Base-by-base conservation (phyloP, 2,329 filamentous ascomycete species). In the Colletotrichum gigasporum region DNA sequence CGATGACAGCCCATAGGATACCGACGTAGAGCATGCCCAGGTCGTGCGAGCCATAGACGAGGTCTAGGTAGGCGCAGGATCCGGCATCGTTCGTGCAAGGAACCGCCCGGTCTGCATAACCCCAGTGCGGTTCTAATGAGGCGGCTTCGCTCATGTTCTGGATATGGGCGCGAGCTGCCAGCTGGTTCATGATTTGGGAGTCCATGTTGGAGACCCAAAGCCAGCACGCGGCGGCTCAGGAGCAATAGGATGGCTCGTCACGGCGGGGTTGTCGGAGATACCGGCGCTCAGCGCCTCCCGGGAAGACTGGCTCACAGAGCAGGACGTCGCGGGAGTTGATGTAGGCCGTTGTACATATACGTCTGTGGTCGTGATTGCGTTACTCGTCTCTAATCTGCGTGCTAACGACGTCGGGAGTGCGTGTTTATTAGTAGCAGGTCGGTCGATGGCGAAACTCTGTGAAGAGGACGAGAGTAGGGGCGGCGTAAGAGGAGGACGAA, bases 1-100 rank as follows among this genome's bases (percentile, higher is more conserved):
- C 70, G 42, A 85, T 73, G 5, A 79, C 79, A 4, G 77, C 72
- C 83, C 84, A 86, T 32, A 86, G 68, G 48, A 84, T 80, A 44
- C 82, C 84, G 1, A 75, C 75, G 71, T 85, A 86, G 34, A 84
- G 67, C 79, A 86, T 84, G 24, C 82, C 76, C 8, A 75, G 54
- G 62, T 85, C 83, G 70, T 86, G 84, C 12, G 79, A 73, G 24
- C 67, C 64, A 66, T 86, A 86, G 51, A 86, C 82, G 39, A 79
- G 74, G 63, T 86, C 84, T 48, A 86, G 80, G 68, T 84, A 84
- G 24, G 71, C 78, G 71, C 82, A 84, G 10, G 81, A 80, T 16
- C 80, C 82, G 12, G 75, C 68, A 61, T 83, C 82, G 69, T 75
- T 81, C 45, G 73, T 77, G 72, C 82, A 84, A 4, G 82, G 82